Percentiles rank a stretch among this genome's conserved stretches.
phyloP scores from a whole-genome alignment of 2,329 filamentous ascomycete genomes.

The Aspergillus proliferans region DNA sequence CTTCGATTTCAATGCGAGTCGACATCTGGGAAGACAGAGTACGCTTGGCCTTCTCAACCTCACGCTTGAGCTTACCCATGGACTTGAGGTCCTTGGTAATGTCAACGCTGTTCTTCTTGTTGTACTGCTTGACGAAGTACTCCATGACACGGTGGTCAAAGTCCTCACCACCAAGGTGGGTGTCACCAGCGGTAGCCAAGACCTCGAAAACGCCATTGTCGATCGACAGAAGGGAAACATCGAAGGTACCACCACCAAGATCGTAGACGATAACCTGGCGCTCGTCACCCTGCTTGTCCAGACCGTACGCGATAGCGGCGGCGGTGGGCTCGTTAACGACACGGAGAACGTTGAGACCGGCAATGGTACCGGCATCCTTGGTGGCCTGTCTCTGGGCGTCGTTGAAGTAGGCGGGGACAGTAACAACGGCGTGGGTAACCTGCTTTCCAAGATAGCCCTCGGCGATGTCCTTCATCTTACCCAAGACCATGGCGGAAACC shows the following conservation, averaged over 20 bases:
- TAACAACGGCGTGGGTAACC: conserved; percentile 67
- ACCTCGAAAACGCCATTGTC: conserved; percentile 93
- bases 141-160: conserved; percentile 97
- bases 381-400: conserved; percentile 95
- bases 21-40: conserved; percentile 92
- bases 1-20: conserved; percentile 91
- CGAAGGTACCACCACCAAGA: conserved; percentile 89
- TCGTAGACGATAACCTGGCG: conserved; percentile 90
- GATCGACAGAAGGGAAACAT: conserved; percentile 88
- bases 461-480: conserved; percentile 63
- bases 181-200: conserved; percentile 90
- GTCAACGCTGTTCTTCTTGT: conserved; percentile 94
- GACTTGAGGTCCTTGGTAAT: conserved; percentile 92
- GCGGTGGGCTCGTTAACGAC: conserved; percentile 96
- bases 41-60: conserved; percentile 99
- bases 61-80: conserved; percentile 99
- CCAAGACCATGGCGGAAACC: conserved; percentile 60
- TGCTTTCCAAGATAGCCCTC: conserved; percentile 57
- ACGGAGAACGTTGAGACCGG: conserved; percentile 89
- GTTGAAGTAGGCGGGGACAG: conserved; percentile 96
- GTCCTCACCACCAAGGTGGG: conserved; percentile 95
- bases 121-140: conserved; percentile 94
- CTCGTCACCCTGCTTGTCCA: conserved; percentile 78
- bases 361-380: conserved; percentile 89
- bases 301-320: conserved; percentile 88